Evolutionary conservation across 2,329 filamentous ascomycete species (phyloP).

Genomic region (Paraconiothyrium brasiliense): DNA sequence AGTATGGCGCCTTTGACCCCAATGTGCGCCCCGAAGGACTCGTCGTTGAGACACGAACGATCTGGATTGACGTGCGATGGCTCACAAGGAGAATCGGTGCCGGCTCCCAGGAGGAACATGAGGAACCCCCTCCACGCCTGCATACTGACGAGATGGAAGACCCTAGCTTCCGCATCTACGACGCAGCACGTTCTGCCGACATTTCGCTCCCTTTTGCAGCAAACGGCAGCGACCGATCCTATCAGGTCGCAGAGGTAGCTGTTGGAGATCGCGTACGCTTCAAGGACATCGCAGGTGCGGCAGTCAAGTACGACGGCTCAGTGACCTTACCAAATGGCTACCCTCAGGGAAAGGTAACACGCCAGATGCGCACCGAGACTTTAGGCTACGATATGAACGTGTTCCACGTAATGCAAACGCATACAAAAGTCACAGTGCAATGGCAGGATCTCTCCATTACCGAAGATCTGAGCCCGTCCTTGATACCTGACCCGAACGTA

Average conservation of each 20-base stretch:
- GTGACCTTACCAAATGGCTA: slow-evolving; percentile 36
- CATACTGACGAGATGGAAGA: slow-evolving; percentile 55
- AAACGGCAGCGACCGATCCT: slow-evolving; percentile 38
- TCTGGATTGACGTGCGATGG: slow-evolving; percentile 62
- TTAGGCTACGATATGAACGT: slow-evolving; percentile 68
- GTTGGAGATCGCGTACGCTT: slow-evolving; percentile 64
- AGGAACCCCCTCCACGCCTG: slow-evolving; percentile 45
- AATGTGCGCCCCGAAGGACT: slow-evolving; percentile 60
- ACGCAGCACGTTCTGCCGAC: slow-evolving; percentile 42
- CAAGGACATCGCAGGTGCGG: slow-evolving; percentile 61
- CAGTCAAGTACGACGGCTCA: slow-evolving; percentile 60
- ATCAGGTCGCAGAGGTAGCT: slow-evolving; percentile 51
- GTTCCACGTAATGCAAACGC: slow-evolving; percentile 60
- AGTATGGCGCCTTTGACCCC: slow-evolving; percentile 61
- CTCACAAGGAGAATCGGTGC: slow-evolving; percentile 55
- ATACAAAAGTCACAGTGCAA: slow-evolving; percentile 61
- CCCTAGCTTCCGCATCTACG: slow-evolving; percentile 54
- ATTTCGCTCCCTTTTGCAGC: slow-evolving; percentile 32
- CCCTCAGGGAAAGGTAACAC: slow-evolving; percentile 54
- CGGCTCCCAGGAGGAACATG: slow-evolving; percentile 24
- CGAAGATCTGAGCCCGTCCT: slow-evolving; percentile 53
- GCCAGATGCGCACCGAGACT: slow-evolving; percentile 58
- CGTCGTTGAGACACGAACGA: slow-evolving; percentile 60
- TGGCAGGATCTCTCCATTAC: slow-evolving; percentile 68
- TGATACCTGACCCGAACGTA: slow-evolving; percentile 61